phyloP scores from a whole-genome alignment of 1,284 basidiomycete species.

The Paramarasmius palmivorus region DNA sequence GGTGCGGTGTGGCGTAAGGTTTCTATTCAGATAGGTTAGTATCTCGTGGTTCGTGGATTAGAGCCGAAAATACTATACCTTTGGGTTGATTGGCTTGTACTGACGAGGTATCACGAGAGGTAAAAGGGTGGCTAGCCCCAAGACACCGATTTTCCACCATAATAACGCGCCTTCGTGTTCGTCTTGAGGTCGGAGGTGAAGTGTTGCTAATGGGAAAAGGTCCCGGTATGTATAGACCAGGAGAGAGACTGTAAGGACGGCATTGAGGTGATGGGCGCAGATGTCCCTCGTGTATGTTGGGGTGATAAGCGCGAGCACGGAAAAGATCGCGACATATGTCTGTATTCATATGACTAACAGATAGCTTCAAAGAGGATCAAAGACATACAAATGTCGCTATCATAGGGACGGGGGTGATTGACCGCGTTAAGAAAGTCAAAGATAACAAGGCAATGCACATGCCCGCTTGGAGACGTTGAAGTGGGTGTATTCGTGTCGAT shows the following conservation, averaged over 20 bases:
- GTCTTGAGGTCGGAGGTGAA: background rate
- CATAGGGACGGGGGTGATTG: no score
- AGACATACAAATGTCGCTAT: no score
- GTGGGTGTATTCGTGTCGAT: no score
- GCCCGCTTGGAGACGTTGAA: no score
- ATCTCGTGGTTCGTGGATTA: no score
- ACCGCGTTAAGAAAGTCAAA: no score
- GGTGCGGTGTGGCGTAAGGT: background rate
- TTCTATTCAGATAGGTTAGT: background rate
- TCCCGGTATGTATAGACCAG: slow-evolving; percentile 7
- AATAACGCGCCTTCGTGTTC: slow-evolving; percentile 5
- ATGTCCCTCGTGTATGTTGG: background rate
- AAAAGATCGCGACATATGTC: background rate
- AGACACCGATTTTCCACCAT: background rate
- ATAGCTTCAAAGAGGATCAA: no score
- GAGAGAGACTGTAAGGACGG: background rate
- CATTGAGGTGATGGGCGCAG: slow-evolving; percentile 5
- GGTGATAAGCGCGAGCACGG: background rate
- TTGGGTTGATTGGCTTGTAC: slow-evolving; percentile 1
- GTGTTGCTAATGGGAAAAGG: slow-evolving; percentile 9
- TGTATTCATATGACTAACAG: background rate
- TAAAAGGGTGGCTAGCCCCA: background rate
- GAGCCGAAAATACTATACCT: no score
- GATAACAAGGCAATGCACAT: no score
- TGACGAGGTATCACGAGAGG: background rate